Evolutionary conservation across 2,329 filamentous ascomycete genomes (phyloP), one percentile per base, ranked within the genome.

Genomic region (Sporothrix mexicana): DNA sequence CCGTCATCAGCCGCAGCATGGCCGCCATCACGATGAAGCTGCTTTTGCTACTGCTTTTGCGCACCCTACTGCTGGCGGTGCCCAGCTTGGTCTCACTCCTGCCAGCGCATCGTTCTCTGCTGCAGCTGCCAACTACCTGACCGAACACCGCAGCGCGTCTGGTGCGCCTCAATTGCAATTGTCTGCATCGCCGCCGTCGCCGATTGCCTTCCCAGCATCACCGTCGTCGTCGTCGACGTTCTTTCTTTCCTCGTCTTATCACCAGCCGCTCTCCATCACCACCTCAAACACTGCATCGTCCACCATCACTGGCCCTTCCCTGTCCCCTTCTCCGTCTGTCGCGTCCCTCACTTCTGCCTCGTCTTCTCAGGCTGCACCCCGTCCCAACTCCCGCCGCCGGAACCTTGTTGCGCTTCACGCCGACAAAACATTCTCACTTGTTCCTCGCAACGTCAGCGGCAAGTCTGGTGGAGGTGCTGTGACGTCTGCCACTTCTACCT

Each of bases 371-470:
- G 73, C 74, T 61, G 72, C 73, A 59, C 74, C 74, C 57, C 80
- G 80, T 45, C 78, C 83, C 69, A 74, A 76, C 66, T 82, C 84
- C 15, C 81, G 84, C 61, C 81, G 83, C 73, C 80, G 81, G 70
- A 85, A 84, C 74, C 78, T 84, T 43, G 84, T 90, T 73, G 84
- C 83, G 70, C 80, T 90, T 41, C 83, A 89, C 76, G 79, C 86
- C 6, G 86, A 90, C 79, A 88, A 88, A 79, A 90, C 88, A 4
- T 90, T 90, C 76, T 88, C 87, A 17, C 79, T 89, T 49, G 79
- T 85, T 36, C 78, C 81, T 41, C 81, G 80, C 41, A 47, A 66
- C 61, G 10, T 47, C 59, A 43, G 13, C 75, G 57, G 57, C n/a
- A 20, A 43, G 30, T 43, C 69, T 51, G 23, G 55, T 13, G 17